phyloP scores from a whole-genome alignment of 768 basidiomycete genomes.

The Termitomyces eurrhizus region DNA sequence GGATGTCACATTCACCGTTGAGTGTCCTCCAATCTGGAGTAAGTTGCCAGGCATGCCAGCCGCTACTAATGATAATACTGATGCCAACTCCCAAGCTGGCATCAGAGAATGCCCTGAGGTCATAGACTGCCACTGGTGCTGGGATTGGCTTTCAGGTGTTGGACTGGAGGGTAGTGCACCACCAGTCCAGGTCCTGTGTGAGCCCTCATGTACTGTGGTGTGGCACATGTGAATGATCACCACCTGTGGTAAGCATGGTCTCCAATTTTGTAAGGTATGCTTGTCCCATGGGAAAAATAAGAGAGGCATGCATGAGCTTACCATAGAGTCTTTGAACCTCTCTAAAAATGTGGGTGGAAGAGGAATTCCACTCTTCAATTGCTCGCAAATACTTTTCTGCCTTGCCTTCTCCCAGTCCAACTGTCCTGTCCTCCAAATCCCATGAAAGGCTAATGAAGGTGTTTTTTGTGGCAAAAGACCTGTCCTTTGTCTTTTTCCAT shows the following conservation, averaged over 20 bases:
- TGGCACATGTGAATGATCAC: neutral
- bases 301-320: conserved; percentile 22
- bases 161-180: conserved; percentile 3
- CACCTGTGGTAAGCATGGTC: conserved; percentile 3
- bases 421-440: no score
- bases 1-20: conserved; percentile 27
- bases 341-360: neutral
- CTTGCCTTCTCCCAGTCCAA: neutral
- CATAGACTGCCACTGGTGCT: conserved; percentile 15
- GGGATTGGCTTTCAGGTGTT: conserved; percentile 14
- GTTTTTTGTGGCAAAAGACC: no score
- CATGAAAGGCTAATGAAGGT: no score
- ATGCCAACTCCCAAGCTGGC: conserved; percentile 8
- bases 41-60: neutral
- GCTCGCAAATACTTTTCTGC: neutral
- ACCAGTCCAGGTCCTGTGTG: conserved; percentile 22
- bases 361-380: neutral
- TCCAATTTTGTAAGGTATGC: conserved; percentile 30
- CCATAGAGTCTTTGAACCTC: neutral
- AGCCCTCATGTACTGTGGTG: neutral
- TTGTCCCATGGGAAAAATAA: conserved; percentile 17
- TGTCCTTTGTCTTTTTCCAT: no score
- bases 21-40: no score
- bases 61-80: neutral
- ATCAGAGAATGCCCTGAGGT: conserved; percentile 28